A percentile compares a stretch with the other conserved stretches of the same genome.
Evolutionary conservation across 495 filamentous ascomycete species (phyloP).

Genomic region (Aspergillus mulundensis): DNA sequence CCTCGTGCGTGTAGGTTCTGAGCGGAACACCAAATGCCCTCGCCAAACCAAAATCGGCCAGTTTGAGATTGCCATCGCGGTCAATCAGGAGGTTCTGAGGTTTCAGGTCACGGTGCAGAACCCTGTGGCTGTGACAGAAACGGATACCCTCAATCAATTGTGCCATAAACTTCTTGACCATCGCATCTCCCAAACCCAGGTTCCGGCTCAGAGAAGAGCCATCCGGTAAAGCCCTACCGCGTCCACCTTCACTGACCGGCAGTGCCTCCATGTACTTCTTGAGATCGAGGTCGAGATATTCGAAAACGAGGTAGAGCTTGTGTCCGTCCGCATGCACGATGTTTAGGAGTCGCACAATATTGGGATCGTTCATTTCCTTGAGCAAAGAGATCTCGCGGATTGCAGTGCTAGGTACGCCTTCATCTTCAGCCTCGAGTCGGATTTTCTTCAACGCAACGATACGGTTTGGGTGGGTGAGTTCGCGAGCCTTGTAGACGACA

Average conservation of each 20-base stretch:
- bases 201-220: constrained; percentile 62
- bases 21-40: constrained; percentile 95
- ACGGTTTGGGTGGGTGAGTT: constrained; percentile 69
- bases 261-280: constrained; percentile 99
- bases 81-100: constrained; percentile 97
- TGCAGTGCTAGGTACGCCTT: constrained; percentile 92
- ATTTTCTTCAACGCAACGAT: constrained; percentile 98
- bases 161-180: constrained; percentile 97
- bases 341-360: constrained; percentile 88
- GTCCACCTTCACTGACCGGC: constrained; percentile 82
- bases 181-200: constrained; percentile 78
- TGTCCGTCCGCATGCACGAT: constrained; percentile 96
- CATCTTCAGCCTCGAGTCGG: constrained; percentile 93
- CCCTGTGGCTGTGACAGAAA: constrained; percentile 93
- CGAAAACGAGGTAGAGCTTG: constrained; percentile 92
- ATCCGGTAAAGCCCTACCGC: constrained; percentile 83
- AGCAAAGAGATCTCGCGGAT: constrained; percentile 95
- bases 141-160: constrained; percentile 87
- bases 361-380: constrained; percentile 95
- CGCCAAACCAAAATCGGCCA: constrained; percentile 96
- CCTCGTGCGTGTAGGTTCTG: constrained; percentile 96
- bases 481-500: constrained; percentile 88
- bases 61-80: constrained; percentile 90
- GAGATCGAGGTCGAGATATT: constrained; percentile 89
- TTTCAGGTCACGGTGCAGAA: constrained; percentile 95